phyloP scores from a whole-genome alignment of 2,329 filamentous ascomycete species.

The Ascochyta fabae region DNA sequence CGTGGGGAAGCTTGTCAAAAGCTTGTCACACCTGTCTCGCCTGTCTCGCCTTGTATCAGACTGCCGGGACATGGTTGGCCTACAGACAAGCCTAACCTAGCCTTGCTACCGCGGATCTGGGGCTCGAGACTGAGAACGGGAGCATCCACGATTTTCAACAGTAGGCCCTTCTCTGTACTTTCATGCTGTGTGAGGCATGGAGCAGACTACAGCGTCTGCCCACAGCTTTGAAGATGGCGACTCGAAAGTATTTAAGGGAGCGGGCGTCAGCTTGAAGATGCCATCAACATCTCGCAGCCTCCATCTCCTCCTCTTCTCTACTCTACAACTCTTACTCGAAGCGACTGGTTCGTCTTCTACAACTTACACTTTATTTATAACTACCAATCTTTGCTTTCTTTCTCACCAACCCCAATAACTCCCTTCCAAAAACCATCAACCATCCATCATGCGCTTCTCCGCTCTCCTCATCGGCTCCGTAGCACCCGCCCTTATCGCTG shows the following conservation, averaged over 20 bases:
- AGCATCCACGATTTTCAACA: no score
- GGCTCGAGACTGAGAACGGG: constrained; percentile 5
- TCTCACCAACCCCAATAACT: background rate
- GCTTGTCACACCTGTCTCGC: constrained; percentile 9
- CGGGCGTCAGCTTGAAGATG: background rate
- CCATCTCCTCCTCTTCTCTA: background rate
- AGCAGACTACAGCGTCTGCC: background rate
- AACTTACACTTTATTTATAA: background rate
- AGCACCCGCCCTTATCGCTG: constrained; percentile 13
- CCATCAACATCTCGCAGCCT: background rate
- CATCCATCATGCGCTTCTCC: constrained; percentile 8
- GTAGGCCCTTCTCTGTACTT: background rate
- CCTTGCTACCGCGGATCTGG: constrained; percentile 13
- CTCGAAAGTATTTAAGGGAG: background rate
- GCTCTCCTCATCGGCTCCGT: constrained; percentile 9
- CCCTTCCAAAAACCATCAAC: background rate
- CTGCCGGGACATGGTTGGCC: background rate
- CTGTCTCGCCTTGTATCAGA: background rate
- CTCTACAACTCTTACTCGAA: background rate
- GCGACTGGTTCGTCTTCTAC: constrained; percentile 12
- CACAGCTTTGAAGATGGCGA: background rate
- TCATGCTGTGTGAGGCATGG: background rate
- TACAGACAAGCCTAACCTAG: constrained; percentile 2
- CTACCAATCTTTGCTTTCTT: background rate
- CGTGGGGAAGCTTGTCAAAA: constrained; percentile 5